Conservation (phyloP, 1,139 yeast species). For the Hansenula anomala region DNA sequence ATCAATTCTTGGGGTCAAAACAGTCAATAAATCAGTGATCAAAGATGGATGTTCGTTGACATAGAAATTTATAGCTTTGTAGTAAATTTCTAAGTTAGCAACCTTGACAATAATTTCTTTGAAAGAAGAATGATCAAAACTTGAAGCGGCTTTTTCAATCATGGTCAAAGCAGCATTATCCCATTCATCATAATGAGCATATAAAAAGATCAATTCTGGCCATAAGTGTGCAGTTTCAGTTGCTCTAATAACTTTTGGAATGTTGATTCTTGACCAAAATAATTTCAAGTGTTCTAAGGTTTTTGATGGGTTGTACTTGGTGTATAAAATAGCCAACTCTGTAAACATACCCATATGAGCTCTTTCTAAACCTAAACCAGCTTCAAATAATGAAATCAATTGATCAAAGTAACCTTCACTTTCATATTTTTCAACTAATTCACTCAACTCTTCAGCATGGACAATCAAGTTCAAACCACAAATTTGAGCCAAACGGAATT, state of each 20-base stretch:
- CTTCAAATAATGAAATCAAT: slow-evolving; percentile 87
- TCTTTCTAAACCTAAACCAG: slow-evolving; percentile 93
- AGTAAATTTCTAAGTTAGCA: slow-evolving; percentile 92
- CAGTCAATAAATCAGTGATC: slow-evolving; percentile 80
- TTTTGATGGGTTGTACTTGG: slow-evolving; percentile 85
- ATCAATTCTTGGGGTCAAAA: slow-evolving; percentile 86
- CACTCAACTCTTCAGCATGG: slow-evolving; percentile 96
- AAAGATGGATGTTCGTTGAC: slow-evolving; percentile 89
- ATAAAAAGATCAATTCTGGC: slow-evolving; percentile 93
- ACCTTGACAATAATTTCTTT: slow-evolving; percentile 94
- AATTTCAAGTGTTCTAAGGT: slow-evolving; percentile 95
- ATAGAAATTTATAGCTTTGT: slow-evolving; percentile 94
- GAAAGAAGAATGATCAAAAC: slow-evolving; percentile 91
- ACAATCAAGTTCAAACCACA: slow-evolving; percentile 97
- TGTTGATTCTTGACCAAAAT: slow-evolving; percentile 97
- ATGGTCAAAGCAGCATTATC: slow-evolving; percentile 98
- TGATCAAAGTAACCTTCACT: slow-evolving; percentile 88
- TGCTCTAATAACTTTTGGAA: slow-evolving; percentile 94
- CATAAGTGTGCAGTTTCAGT: slow-evolving; percentile 93
- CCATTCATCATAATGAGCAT: slow-evolving; percentile 99
- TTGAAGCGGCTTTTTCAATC: slow-evolving; percentile 92
- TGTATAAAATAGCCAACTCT: slow-evolving; percentile 84
- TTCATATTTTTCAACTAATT: slow-evolving; percentile 83
- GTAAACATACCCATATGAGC: slow-evolving; percentile 99
- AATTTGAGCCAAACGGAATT: slow-evolving; percentile 95